phyloP scores from a whole-genome alignment of 2,329 filamentous ascomycete species.

The Aspergillus sp. region DNA sequence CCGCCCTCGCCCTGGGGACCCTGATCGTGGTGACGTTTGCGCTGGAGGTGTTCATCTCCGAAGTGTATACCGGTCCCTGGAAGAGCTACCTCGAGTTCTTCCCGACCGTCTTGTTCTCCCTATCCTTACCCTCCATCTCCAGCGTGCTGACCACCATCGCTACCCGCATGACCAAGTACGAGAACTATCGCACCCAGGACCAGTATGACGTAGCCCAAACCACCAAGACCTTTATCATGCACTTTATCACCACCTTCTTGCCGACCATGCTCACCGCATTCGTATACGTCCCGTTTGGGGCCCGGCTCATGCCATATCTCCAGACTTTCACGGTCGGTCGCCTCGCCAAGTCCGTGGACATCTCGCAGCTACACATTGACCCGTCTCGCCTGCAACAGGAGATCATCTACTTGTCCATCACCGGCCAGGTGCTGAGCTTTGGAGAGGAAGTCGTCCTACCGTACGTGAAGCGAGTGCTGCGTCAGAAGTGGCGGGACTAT shows the following conservation, averaged over 20 bases:
- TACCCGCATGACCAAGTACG: slow-evolving; percentile 72
- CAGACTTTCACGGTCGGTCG: slow-evolving; percentile 71
- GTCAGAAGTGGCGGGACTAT: slow-evolving; percentile 62
- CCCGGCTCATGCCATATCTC: slow-evolving; percentile 78
- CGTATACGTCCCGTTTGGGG: slow-evolving; percentile 89
- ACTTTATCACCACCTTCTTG: slow-evolving; percentile 94
- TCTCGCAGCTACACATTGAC: slow-evolving; percentile 69
- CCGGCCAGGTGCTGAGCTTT: slow-evolving; percentile 86
- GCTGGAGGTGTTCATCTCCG: slow-evolving; percentile 92
- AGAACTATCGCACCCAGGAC: slow-evolving; percentile 90
- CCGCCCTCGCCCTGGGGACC: slow-evolving; percentile 69
- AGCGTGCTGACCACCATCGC: slow-evolving; percentile 74
- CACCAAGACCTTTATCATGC: slow-evolving; percentile 90
- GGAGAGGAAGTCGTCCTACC: slow-evolving; percentile 82
- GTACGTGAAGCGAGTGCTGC: slow-evolving; percentile 74
- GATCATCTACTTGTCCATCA: slow-evolving; percentile 94
- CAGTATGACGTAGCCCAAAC: slow-evolving; percentile 81
- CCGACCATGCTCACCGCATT: slow-evolving; percentile 91
- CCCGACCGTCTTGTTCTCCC: slow-evolving; percentile 83
- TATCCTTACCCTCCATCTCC: slow-evolving; percentile 75
- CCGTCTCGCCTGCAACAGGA: slow-evolving; percentile 80
- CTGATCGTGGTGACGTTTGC: slow-evolving; percentile 85
- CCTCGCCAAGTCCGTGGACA: slow-evolving; percentile 25
- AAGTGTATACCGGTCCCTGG: slow-evolving; percentile 86
- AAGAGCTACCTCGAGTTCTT: slow-evolving; percentile 83